Evolutionary conservation across 768 basidiomycete genomes (phyloP), one percentile per base, ranked within the genome.

Genomic region (Strobilomyces echinocephalus): DNA sequence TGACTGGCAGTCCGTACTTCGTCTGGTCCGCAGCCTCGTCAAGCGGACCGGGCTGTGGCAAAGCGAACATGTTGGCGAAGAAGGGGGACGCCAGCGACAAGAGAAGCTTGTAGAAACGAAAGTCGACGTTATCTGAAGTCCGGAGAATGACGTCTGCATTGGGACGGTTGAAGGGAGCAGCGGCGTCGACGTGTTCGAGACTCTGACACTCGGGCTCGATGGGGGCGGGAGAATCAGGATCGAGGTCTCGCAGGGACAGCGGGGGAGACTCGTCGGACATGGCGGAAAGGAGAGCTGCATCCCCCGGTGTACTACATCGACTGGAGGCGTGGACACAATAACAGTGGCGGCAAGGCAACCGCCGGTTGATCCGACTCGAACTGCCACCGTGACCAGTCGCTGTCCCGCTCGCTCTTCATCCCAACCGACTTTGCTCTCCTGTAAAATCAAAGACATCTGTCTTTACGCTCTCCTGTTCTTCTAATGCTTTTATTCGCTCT

Each of bases 81-180:
- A 85, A 77, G 5, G 79, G 73, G 10, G 85, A 86, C 1, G 81
- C 77, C 15, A 82, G 61, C 16, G 79, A 74, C 11, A 86, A 71
- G 50, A 85, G 69, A 38, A 76, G 58, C 58, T 79, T 80, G 73
- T 79, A 79, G 50, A 80, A 76, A 54, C 74, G 74, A 66, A 83
- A 84, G 54, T 74, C 69, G 57, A 74, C 71, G 20, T 68, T 57
- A 60, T 84, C 83, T 46, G 77, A 79, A 9, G 81, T 78, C 48
- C 78, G 76, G 39, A 85, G 67, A 49, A 82, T 75, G 49, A 84
- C 68, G 57, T 83, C 80, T 53, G 79, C 78, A 48, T 72, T 70
- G 30, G 70, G 62, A 55, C 76, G 67, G 57, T 82, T 67, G 64
- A 83, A 83, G 3, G 81, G 80, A 26, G 63, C 34, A 20, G 52